These are phyloP conservation scores for Nyctanthes arbortristis DNA, from an alignment of 257 asterid genomes.

Conservation along the genomic window DNA sequence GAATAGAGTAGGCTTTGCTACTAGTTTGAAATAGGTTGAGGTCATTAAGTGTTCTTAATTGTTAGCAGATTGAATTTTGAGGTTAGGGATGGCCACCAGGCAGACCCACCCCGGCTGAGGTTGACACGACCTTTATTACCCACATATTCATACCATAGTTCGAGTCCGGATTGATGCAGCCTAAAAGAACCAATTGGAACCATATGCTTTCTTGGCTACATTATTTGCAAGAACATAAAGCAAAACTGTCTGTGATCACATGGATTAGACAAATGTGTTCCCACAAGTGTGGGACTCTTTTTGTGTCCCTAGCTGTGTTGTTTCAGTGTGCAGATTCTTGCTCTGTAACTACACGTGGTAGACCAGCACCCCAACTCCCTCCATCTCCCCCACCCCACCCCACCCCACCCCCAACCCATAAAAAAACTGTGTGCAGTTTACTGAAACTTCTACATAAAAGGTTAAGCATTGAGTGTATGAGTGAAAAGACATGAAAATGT, in stretches of 20 bases:
- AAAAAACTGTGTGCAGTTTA: neutral
- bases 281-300: slow-evolving; percentile 2
- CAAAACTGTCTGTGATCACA: neutral
- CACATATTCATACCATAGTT: neutral
- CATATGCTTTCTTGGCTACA: neutral
- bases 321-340: neutral
- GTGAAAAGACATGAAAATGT: no score
- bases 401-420: no score
- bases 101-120: no score
- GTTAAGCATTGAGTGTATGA: no score
- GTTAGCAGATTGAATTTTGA: no score
- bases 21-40: no score
- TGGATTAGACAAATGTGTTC: neutral
- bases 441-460: neutral
- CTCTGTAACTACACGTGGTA: slow-evolving; percentile 25
- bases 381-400: no score
- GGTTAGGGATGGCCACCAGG: no score
- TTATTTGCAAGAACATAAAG: slow-evolving; percentile 6
- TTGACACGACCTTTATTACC: neutral
- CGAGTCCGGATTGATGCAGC: neutral
- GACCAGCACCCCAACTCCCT: no score
- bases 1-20: no score
- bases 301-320: slow-evolving; percentile 11
- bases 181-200: neutral
- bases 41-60: no score